Percentiles rank a stretch among this genome's conserved stretches.
These are phyloP conservation scores for Fusarium citri DNA, from an alignment of 2,329 filamentous ascomycete genomes.

Conservation along the genomic window DNA sequence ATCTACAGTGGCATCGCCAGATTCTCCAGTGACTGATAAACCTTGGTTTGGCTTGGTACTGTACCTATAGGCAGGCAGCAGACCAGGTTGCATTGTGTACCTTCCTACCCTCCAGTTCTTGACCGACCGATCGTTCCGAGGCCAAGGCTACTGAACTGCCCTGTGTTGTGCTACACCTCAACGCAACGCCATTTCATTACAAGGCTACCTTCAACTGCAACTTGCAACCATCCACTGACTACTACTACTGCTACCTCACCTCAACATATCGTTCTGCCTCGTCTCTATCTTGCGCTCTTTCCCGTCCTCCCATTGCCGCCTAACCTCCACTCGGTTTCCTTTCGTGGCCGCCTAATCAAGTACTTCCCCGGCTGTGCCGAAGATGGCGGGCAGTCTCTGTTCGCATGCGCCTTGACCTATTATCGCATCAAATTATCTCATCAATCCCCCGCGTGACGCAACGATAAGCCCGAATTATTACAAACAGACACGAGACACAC, in stretches of 20 bases:
- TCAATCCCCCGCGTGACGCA: slow-evolving; percentile 17
- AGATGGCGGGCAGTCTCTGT: slow-evolving; percentile 46
- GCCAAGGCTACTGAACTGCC: slow-evolving; percentile 3
- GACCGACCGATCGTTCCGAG: slow-evolving; percentile 48
- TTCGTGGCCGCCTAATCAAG: slow-evolving; percentile 25
- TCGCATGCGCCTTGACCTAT: slow-evolving; percentile 44
- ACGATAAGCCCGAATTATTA: slow-evolving; percentile 25
- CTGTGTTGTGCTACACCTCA: slow-evolving; percentile 16
- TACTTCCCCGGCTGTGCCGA: slow-evolving; percentile 45
- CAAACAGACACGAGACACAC: slow-evolving; percentile 21
- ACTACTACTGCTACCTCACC: not conserved
- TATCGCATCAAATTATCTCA: slow-evolving; percentile 30
- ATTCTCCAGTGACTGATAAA: slow-evolving; percentile 28
- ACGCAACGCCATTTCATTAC: slow-evolving; percentile 21
- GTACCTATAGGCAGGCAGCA: slow-evolving; percentile 1
- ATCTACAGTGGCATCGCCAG: slow-evolving; percentile 34
- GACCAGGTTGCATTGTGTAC: slow-evolving; percentile 7
- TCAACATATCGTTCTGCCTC: slow-evolving; percentile 6
- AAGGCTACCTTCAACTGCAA: slow-evolving; percentile 21
- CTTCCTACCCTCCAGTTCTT: slow-evolving; percentile 23
- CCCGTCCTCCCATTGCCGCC: slow-evolving; percentile 26
- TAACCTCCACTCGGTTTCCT: slow-evolving; percentile 19
- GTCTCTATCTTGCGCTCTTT: slow-evolving; percentile 22
- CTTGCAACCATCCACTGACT: slow-evolving; percentile 19
- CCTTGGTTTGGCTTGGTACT: slow-evolving; percentile 4